Evolutionary conservation across 2,329 filamentous ascomycete species (phyloP).

Genomic region (Rhynchosporium graminicola): DNA sequence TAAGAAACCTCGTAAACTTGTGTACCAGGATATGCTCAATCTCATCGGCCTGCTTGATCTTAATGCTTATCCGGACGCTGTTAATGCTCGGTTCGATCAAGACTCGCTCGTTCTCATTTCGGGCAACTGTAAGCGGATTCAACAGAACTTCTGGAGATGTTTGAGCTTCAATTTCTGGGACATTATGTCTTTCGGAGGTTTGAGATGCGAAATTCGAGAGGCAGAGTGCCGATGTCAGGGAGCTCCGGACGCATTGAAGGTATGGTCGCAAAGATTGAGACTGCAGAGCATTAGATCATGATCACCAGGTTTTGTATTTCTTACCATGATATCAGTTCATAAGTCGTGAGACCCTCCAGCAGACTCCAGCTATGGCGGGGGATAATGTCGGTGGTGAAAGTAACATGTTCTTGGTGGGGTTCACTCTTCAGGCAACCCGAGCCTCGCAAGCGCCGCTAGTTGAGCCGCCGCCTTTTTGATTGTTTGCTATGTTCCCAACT

Average conservation of each 20-base stretch:
- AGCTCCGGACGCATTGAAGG: slow-evolving; percentile 92
- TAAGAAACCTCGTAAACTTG: slow-evolving; percentile 97
- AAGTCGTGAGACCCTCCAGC: slow-evolving; percentile 20
- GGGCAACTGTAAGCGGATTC: slow-evolving; percentile 84
- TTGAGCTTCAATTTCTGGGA: slow-evolving; percentile 92
- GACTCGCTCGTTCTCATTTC: slow-evolving; percentile 97
- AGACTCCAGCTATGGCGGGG: slow-evolving; percentile 20
- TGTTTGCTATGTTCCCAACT: slow-evolving; percentile 16
- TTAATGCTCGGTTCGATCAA: slow-evolving; percentile 96
- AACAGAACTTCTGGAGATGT: slow-evolving; percentile 92
- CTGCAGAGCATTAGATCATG: slow-evolving; percentile 45
- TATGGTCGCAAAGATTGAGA: slow-evolving; percentile 97
- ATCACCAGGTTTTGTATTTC: background rate
- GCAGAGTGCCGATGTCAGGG: slow-evolving; percentile 88
- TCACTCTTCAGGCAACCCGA: slow-evolving; percentile 19
- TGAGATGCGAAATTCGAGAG: slow-evolving; percentile 98
- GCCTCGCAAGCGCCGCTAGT: slow-evolving; percentile 30
- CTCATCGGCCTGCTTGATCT: slow-evolving; percentile 99
- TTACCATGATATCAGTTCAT: slow-evolving; percentile 30
- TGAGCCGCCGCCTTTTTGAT: slow-evolving; percentile 20
- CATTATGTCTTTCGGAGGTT: slow-evolving; percentile 94
- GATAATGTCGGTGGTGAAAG: background rate
- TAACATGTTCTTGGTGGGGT: slow-evolving; percentile 34
- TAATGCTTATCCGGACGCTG: slow-evolving; percentile 94
- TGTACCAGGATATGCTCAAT: slow-evolving; percentile 98